These are phyloP conservation scores for Chalciporus pseudorubinellus DNA, from an alignment of 768 basidiomycete genomes.

Conservation along the genomic window DNA sequence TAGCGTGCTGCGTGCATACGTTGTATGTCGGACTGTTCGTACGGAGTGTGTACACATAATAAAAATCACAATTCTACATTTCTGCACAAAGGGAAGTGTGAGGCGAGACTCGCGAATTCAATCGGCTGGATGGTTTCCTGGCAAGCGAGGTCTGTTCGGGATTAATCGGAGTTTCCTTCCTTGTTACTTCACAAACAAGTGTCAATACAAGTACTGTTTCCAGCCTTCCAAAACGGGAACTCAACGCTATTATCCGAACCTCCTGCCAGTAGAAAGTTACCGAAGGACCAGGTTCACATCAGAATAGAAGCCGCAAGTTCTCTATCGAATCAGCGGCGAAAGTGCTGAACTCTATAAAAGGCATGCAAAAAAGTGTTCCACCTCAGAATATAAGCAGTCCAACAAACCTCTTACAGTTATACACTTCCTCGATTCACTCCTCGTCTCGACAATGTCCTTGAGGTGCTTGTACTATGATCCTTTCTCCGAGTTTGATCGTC, in stretches of 20 bases:
- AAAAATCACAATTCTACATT: too few species aligned
- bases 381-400: neutral
- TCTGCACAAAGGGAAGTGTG: too few species aligned
- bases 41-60: too few species aligned
- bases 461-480: constrained; percentile 6
- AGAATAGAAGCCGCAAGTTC: too few species aligned
- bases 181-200: too few species aligned
- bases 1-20: neutral
- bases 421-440: neutral
- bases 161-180: neutral
- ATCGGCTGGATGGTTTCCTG: too few species aligned
- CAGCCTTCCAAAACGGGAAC: constrained; percentile 3
- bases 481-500: constrained; percentile 2
- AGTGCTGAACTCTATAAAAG: neutral
- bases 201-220: too few species aligned
- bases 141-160: too few species aligned
- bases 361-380: neutral
- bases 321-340: too few species aligned
- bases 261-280: constrained; percentile 10
- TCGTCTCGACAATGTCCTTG: neutral
- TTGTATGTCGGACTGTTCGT: neutral
- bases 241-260: neutral
- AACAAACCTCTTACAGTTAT: too few species aligned
- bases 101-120: too few species aligned
- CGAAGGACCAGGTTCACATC: neutral